Conservation (phyloP, 331 rosid species). For the Arachis monticola region DNA sequence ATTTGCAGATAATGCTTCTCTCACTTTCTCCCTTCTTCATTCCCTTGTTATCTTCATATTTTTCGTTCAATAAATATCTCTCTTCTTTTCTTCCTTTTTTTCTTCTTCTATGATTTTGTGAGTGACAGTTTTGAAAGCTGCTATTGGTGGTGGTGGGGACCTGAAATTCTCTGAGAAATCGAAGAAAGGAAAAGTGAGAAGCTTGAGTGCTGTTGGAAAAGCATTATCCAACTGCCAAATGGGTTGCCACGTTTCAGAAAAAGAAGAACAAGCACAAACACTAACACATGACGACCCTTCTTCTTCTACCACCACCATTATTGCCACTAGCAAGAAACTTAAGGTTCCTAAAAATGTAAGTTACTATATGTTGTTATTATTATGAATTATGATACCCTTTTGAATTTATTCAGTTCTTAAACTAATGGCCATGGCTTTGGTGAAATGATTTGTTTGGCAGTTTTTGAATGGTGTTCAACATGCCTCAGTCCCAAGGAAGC, state of each 20-base stretch:
- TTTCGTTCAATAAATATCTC: too few species aligned
- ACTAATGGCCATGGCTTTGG: not conserved
- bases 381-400: not conserved
- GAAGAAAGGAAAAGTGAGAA: constrained; percentile 68
- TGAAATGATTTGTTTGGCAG: constrained; percentile 39
- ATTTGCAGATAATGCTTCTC: constrained; percentile 53
- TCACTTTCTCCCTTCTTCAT: not conserved
- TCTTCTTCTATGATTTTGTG: constrained; percentile 11
- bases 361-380: not conserved
- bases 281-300: constrained; percentile 3
- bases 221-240: constrained; percentile 50
- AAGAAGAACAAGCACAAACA: constrained; percentile 35
- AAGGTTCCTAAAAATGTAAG: constrained; percentile 63
- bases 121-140: constrained; percentile 33
- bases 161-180: constrained; percentile 52
- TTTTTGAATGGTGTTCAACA: constrained; percentile 59
- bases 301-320: constrained; percentile 26
- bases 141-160: constrained; percentile 34
- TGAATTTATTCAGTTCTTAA: not conserved
- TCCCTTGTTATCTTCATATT: constrained; percentile 35
- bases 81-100: not conserved
- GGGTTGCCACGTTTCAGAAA: constrained; percentile 53
- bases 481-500: constrained; percentile 77
- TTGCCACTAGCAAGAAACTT: constrained; percentile 45
- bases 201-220: constrained; percentile 56